Evolutionary conservation across 2,329 filamentous ascomycete species (phyloP).

Genomic region (Claviceps digitariae): DNA sequence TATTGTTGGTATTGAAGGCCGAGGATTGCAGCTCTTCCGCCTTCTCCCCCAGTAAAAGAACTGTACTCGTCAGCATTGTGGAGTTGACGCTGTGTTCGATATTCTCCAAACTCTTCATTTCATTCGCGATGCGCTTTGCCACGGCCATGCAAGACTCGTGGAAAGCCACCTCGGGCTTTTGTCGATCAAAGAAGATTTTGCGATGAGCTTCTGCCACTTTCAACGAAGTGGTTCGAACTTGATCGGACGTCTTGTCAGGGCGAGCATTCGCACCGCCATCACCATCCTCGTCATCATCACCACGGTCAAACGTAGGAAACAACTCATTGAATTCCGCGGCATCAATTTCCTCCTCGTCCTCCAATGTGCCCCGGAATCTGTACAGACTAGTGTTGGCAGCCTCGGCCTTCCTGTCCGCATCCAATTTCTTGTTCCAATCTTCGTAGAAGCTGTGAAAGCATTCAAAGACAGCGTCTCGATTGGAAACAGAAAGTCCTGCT

Average conservation of each 20-base stretch:
- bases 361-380: slow-evolving; percentile 63
- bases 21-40: slow-evolving; percentile 28
- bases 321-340: slow-evolving; percentile 64
- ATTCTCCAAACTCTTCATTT: slow-evolving; percentile 15
- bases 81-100: slow-evolving; percentile 29
- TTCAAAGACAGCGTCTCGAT: slow-evolving; percentile 45
- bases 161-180: slow-evolving; percentile 28
- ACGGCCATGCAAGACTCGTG: slow-evolving; percentile 29
- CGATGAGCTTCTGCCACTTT: slow-evolving; percentile 48
- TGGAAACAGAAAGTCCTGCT: slow-evolving; percentile 23
- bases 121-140: slow-evolving; percentile 22
- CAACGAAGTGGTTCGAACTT: slow-evolving; percentile 43
- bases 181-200: slow-evolving; percentile 33
- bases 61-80: slow-evolving; percentile 49
- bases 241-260: slow-evolving; percentile 20
- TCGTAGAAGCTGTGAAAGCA: slow-evolving; percentile 61
- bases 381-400: slow-evolving; percentile 67
- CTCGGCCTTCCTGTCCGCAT: slow-evolving; percentile 61
- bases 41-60: slow-evolving; percentile 53
- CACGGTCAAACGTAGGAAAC: slow-evolving; percentile 61
- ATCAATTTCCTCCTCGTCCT: slow-evolving; percentile 63
- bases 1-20: slow-evolving; percentile 13
- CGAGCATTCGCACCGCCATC: slow-evolving; percentile 20
- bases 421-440: slow-evolving; percentile 67
- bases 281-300: slow-evolving; percentile 12